Evolutionary conservation across 805 yeast genomes (phyloP).

Genomic region (Metschnikowia reukaufii): DNA sequence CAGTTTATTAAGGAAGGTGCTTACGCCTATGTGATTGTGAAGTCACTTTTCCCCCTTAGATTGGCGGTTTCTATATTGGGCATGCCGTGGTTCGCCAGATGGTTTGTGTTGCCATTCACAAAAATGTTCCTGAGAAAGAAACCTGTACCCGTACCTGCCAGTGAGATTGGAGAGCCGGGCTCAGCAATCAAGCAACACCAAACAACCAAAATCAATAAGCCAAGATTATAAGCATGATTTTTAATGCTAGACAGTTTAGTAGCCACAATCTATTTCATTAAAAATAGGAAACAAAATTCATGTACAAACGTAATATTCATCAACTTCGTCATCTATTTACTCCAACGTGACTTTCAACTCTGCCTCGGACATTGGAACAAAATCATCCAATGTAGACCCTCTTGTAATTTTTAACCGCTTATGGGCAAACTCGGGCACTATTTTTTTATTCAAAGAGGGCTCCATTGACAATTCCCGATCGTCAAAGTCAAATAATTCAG

Average conservation of each 20-base stretch:
- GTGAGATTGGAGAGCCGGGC: slow-evolving; percentile 5
- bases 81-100: slow-evolving; percentile 59
- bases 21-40: slow-evolving; percentile 68
- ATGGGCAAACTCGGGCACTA: slow-evolving; percentile 45
- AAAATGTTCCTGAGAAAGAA: slow-evolving; percentile 14
- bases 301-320: slow-evolving; percentile 12
- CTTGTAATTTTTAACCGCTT: slow-evolving; percentile 28
- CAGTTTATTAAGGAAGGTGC: slow-evolving; percentile 69
- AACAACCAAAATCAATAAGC: slow-evolving; percentile 32
- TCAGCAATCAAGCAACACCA: slow-evolving; percentile 11
- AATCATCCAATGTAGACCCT: slow-evolving; percentile 29
- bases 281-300: neutral
- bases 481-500: slow-evolving; percentile 52
- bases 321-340: slow-evolving; percentile 14
- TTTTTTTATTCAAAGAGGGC: slow-evolving; percentile 37
- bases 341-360: slow-evolving; percentile 35
- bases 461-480: slow-evolving; percentile 50
- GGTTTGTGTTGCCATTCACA: slow-evolving; percentile 48
- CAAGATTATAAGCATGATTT: slow-evolving; percentile 29
- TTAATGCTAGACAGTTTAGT: neutral
- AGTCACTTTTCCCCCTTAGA: slow-evolving; percentile 56
- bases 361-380: slow-evolving; percentile 37
- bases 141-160: neutral
- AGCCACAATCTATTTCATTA: neutral
- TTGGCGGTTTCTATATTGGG: slow-evolving; percentile 48